phyloP scores from a whole-genome alignment of 2,329 filamentous ascomycete species.

The Macrophomina phaseolina region DNA sequence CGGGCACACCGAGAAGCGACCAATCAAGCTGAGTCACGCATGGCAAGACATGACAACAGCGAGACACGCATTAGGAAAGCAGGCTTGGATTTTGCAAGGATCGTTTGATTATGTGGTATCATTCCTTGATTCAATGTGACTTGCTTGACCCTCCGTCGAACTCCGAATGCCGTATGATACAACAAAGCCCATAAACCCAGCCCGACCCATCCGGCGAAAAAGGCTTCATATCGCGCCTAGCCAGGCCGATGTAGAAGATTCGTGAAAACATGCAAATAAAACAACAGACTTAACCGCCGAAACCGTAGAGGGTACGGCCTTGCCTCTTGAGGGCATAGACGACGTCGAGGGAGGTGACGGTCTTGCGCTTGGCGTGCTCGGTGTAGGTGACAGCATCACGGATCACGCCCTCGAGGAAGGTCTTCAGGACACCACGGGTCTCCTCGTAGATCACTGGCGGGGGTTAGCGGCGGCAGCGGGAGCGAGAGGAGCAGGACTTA shows the following conservation, averaged over 20 bases:
- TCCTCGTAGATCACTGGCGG: conserved; percentile 75
- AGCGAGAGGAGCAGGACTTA: conserved; percentile 38
- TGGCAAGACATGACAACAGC: too few relatives aligned
- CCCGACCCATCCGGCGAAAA: conserved; percentile 24
- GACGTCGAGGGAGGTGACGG: conserved; percentile 71
- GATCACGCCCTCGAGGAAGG: conserved; percentile 78
- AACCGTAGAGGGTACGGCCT: conserved; percentile 80
- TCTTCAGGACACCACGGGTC: conserved; percentile 78
- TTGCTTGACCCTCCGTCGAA: conserved; percentile 27
- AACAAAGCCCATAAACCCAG: conserved; percentile 28
- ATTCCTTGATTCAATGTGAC: conserved; percentile 27
- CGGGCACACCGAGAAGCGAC: too few relatives aligned
- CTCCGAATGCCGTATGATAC: conserved; percentile 28
- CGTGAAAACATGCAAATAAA: conserved; percentile 27
- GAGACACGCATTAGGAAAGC: neutral
- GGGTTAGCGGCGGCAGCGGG: conserved; percentile 34
- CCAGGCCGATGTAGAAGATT: conserved; percentile 28
- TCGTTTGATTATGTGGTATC: conserved; percentile 26
- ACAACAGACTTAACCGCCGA: conserved; percentile 74
- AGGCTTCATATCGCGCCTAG: conserved; percentile 23
- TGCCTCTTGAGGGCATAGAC: conserved; percentile 70
- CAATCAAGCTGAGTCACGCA: too few relatives aligned
- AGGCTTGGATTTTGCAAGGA: conserved; percentile 8
- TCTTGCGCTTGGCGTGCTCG: conserved; percentile 82
- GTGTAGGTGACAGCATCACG: conserved; percentile 80